Percentiles rank a stretch among this genome's conserved stretches.
Evolutionary conservation across 202 grass and related monocot genomes (phyloP).

Genomic region (Schoenoplectus tabernaemontani): DNA sequence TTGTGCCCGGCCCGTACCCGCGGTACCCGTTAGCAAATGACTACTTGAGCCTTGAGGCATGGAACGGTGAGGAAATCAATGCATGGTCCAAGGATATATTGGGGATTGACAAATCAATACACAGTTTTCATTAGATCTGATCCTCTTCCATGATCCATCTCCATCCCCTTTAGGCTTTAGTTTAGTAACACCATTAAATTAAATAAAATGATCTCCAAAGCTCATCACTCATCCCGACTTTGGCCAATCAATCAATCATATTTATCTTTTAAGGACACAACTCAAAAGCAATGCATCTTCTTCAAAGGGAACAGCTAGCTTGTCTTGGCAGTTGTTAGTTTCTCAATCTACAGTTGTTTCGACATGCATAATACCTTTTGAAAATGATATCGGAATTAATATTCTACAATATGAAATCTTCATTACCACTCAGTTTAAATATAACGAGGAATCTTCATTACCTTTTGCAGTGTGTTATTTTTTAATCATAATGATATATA

Average conservation of each 20-base stretch:
- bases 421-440: not conserved
- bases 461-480: too few relatives aligned
- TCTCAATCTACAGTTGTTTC: not conserved
- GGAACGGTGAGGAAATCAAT: conserved; percentile 18
- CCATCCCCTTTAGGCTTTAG: not conserved
- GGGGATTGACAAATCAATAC: conserved; percentile 27
- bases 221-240: not conserved
- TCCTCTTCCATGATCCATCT: not conserved
- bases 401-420: not conserved
- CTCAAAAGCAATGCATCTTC: not conserved
- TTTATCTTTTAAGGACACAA: not conserved
- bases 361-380: not conserved
- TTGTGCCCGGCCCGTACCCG: too few relatives aligned
- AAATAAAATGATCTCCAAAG: not conserved
- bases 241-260: not conserved
- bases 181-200: not conserved
- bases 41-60: not conserved
- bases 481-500: too few relatives aligned
- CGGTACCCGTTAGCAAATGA: too few relatives aligned
- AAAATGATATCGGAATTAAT: not conserved
- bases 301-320: not conserved
- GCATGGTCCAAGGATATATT: not conserved
- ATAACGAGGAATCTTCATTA: not conserved
- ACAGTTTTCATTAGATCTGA: not conserved
- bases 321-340: not conserved